phyloP scores from a whole-genome alignment of 148 eudicot species.

The Heliosperma pusillum region DNA sequence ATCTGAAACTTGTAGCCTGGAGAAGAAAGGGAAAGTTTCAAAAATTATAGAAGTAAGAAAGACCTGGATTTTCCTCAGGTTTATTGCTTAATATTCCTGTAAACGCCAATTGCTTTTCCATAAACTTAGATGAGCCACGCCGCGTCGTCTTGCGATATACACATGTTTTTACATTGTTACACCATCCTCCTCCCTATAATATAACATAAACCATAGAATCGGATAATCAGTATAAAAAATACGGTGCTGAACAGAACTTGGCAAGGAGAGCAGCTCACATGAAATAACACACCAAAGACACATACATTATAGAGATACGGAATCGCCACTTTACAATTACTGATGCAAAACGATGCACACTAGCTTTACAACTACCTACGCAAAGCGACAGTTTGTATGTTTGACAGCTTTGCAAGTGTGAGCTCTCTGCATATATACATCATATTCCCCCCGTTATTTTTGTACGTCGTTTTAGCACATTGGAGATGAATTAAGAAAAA shows the following conservation, averaged over 20 bases:
- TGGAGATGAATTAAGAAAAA: too few relatives aligned
- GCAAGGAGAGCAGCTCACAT: too few relatives aligned
- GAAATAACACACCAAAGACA: neutral
- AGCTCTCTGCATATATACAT: neutral
- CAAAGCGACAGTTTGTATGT: neutral
- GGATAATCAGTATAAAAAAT: neutral
- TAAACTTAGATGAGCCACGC: slow-evolving; percentile 78
- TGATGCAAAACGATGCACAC: neutral
- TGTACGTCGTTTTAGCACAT: too few relatives aligned
- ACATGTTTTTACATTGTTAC: slow-evolving; percentile 67
- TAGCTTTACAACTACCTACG: neutral
- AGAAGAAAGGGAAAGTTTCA: neutral
- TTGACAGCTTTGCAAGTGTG: neutral
- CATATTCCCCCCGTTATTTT: too few relatives aligned
- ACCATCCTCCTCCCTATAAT: slow-evolving; percentile 99
- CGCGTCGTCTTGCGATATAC: slow-evolving; percentile 81
- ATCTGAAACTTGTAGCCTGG: neutral
- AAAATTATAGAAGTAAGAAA: slow-evolving; percentile 10
- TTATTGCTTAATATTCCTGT: slow-evolving; percentile 88
- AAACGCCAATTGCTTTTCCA: slow-evolving; percentile 77
- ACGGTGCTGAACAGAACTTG: too few relatives aligned
- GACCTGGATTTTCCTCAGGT: slow-evolving; percentile 84
- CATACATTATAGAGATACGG: too few relatives aligned
- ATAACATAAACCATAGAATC: neutral
- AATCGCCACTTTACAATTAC: too few relatives aligned